phyloP scores from a whole-genome alignment of 2,329 filamentous ascomycete species.

The Cladosporium sp. region DNA sequence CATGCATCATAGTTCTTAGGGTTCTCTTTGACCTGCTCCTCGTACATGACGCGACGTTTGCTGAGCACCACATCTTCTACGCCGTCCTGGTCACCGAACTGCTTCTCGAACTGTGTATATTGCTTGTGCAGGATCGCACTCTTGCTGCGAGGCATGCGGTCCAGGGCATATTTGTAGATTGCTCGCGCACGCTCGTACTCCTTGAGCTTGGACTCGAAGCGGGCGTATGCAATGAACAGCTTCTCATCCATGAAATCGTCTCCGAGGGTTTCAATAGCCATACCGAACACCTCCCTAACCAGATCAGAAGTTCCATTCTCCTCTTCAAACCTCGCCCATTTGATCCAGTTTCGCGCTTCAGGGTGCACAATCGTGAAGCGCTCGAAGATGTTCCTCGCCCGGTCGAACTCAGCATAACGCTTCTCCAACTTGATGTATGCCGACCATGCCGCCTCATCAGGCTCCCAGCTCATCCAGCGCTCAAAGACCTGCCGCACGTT shows the following conservation, averaged over 20 bases:
- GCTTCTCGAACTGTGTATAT: slow-evolving; percentile 97
- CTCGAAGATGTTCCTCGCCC: slow-evolving; percentile 84
- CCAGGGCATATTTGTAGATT: slow-evolving; percentile 95
- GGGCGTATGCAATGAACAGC: slow-evolving; percentile 91
- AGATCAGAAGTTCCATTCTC: slow-evolving; percentile 88
- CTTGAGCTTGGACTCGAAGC: slow-evolving; percentile 89
- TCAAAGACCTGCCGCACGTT: slow-evolving; percentile 94
- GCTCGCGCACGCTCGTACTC: slow-evolving; percentile 90
- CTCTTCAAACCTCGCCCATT: slow-evolving; percentile 96
- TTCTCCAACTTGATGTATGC: slow-evolving; percentile 98
- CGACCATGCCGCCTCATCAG: slow-evolving; percentile 90
- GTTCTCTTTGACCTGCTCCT: slow-evolving; percentile 90
- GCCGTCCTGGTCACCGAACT: slow-evolving; percentile 88
- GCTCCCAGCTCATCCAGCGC: slow-evolving; percentile 97
- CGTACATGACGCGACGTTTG: slow-evolving; percentile 88
- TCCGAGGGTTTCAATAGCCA: slow-evolving; percentile 81
- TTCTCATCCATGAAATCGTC: slow-evolving; percentile 96
- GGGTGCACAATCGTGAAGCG: slow-evolving; percentile 90
- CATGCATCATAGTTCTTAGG: slow-evolving; percentile 95
- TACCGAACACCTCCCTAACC: slow-evolving; percentile 86
- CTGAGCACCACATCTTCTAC: slow-evolving; percentile 95
- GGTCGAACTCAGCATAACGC: slow-evolving; percentile 84
- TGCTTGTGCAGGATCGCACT: slow-evolving; percentile 83
- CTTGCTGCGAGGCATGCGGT: slow-evolving; percentile 82
- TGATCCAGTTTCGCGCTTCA: slow-evolving; percentile 95